These are phyloP conservation scores for Pleurotus platypus DNA, from an alignment of 768 basidiomycete species.

Conservation along the genomic window DNA sequence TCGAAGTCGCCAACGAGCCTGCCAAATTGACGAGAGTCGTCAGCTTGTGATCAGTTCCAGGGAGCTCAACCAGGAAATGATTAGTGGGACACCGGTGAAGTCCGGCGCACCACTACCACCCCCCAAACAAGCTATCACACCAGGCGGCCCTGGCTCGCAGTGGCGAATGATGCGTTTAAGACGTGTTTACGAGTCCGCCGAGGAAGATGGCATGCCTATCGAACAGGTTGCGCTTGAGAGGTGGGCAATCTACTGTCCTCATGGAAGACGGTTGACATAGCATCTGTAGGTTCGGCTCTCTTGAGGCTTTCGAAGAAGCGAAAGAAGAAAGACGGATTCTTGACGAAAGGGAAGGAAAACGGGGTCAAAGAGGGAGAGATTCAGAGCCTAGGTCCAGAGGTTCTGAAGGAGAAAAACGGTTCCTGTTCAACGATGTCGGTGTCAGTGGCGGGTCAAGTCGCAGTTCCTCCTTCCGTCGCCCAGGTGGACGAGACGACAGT, in stretches of 20 bases:
- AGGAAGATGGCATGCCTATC: conserved; percentile 72
- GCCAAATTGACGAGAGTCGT: conserved; percentile 5
- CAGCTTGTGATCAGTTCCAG: conserved; percentile 59
- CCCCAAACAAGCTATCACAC: conserved; percentile 49
- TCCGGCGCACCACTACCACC: conserved; percentile 32
- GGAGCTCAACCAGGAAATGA: conserved; percentile 61
- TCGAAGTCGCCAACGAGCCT: neutral
- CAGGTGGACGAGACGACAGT: conserved; percentile 58
- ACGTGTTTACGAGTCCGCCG: conserved; percentile 84
- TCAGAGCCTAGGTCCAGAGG: conserved; percentile 29
- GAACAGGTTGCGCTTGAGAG: conserved; percentile 85
- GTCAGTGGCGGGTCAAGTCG: conserved; percentile 68
- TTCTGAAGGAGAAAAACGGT: conserved; percentile 44
- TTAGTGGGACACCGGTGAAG: conserved; percentile 37
- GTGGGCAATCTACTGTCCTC: neutral
- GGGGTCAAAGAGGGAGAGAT: conserved; percentile 31
- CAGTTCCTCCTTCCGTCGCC: conserved; percentile 86
- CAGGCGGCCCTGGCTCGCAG: conserved; percentile 89
- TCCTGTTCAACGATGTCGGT: conserved; percentile 67
- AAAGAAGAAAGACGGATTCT: conserved; percentile 81
- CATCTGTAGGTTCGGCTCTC: conserved; percentile 54
- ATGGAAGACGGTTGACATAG: neutral
- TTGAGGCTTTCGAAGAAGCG: conserved; percentile 87
- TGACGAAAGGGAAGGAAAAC: conserved; percentile 72
- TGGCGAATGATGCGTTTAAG: conserved; percentile 99